A percentile compares a stretch with the other conserved stretches of the same genome.
Conservation (phyloP, 179 eudicot genomes). For the Beta corolliflora region DNA sequence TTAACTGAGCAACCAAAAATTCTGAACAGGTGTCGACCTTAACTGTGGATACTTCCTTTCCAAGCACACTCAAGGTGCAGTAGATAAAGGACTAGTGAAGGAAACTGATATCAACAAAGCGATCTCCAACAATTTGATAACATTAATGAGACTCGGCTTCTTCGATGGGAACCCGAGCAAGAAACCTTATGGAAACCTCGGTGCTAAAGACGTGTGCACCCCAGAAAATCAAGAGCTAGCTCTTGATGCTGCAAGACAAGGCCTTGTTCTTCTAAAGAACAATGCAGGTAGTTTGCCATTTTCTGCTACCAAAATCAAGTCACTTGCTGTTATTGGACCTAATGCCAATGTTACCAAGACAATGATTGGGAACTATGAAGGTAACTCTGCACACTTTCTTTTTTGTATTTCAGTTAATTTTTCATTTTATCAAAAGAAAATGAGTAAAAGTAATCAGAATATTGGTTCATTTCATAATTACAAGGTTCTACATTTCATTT, state of each 20-base stretch:
- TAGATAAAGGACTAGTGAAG: constrained; percentile 42
- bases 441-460: no score
- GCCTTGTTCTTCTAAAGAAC: constrained; percentile 77
- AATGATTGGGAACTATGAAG: constrained; percentile 94
- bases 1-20: not conserved
- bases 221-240: constrained; percentile 62
- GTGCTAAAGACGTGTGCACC: constrained; percentile 72
- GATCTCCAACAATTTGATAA: constrained; percentile 58
- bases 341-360: constrained; percentile 85
- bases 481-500: no score
- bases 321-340: constrained; percentile 92
- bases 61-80: constrained; percentile 60
- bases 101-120: constrained; percentile 57
- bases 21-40: constrained; percentile 58
- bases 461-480: no score
- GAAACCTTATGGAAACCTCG: constrained; percentile 49
- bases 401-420: not conserved
- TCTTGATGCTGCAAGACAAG: constrained; percentile 83
- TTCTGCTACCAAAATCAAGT: constrained; percentile 50
- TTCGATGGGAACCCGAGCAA: constrained; percentile 63
- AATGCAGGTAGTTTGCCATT: constrained; percentile 60
- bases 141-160: constrained; percentile 75
- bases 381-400: constrained; percentile 26
- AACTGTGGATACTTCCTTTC: constrained; percentile 66
- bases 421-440: no score